Evolutionary conservation across 2,329 filamentous ascomycete species (phyloP), one percentile per base, ranked within the genome.

Genomic region (Dothideomycetidae sp.): DNA sequence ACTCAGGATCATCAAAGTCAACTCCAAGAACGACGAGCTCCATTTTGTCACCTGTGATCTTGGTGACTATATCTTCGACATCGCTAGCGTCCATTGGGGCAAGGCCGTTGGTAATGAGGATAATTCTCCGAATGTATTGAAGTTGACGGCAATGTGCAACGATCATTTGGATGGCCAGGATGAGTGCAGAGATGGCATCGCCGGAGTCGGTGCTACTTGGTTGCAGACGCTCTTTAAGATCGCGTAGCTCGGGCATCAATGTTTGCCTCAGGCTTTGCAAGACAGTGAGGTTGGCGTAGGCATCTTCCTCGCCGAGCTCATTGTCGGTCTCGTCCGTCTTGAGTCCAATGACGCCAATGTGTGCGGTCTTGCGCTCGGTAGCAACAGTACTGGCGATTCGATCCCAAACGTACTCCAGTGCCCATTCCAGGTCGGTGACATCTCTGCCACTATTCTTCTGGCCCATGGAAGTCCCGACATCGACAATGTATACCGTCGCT

Each of bases 321-420:
- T 93, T 85, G 33, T 67, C 55, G 0, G 84, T 86, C 29, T 67
- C 62, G 49, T 93, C 78, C 12, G 86, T 93, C 41, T 82, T 73
- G 39, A 94, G 64, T 1, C 81, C 90, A 42, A 98, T 59, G 2
- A 94, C 78, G n/a, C 84, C 81, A 31, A 84, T 63, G 14, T 70
- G 71, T 50, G 75, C 73, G 1, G 78, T 85, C 55, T 85, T 88
- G 34, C 82, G 72, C 17, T 73, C 77, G n/a, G 68, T 76, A 18
- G 67, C 64, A 26, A 84, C 78, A 3, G 77, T 83, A 5, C 72
- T 73, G 4, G 78, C 78, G 47, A 92, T 81, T 55, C 82, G 90
- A 66, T 96, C 88, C 86, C 88, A 98, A 34, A 96, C 72, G 60
- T 93, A 98, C 44, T 75, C 74, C 74, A 96, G 77, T 33, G 75